These are phyloP conservation scores for Limnanthes douglasii DNA, from an alignment of 345 rosid genomes.

Conservation along the genomic window DNA sequence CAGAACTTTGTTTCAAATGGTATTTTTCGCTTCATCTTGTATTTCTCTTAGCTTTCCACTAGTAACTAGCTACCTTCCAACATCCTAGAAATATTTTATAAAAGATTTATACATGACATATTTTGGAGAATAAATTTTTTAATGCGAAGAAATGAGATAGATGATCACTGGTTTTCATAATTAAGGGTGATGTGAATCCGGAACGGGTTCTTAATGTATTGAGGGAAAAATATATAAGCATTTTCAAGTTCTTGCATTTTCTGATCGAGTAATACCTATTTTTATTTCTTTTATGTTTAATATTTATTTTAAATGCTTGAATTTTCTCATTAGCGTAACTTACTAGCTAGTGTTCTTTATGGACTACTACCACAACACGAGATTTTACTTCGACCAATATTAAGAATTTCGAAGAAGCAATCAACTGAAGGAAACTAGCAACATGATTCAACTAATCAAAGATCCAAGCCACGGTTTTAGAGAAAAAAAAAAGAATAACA, in stretches of 20 bases:
- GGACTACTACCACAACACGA: slow-evolving; percentile 86
- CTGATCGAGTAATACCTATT: slow-evolving; percentile 84
- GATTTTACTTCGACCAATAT: slow-evolving; percentile 69
- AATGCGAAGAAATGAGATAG: too few relatives aligned
- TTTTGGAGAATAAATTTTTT: too few relatives aligned
- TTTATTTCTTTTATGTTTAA: slow-evolving; percentile 87
- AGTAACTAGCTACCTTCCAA: slow-evolving; percentile 91
- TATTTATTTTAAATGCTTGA: slow-evolving; percentile 75
- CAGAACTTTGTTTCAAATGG: slow-evolving; percentile 77
- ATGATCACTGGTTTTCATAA: too few relatives aligned
- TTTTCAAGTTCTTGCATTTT: slow-evolving; percentile 93
- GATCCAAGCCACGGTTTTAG: not conserved
- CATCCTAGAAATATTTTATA: slow-evolving; percentile 34
- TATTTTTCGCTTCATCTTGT: slow-evolving; percentile 93
- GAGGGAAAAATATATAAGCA: slow-evolving; percentile 19
- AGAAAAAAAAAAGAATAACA: not conserved
- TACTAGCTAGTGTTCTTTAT: slow-evolving; percentile 80
- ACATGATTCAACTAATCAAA: slow-evolving; percentile 1
- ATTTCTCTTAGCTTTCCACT: slow-evolving; percentile 96
- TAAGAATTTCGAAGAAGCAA: slow-evolving; percentile 71
- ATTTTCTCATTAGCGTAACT: slow-evolving; percentile 53
- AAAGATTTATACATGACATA: too few relatives aligned
- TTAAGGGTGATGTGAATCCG: too few relatives aligned
- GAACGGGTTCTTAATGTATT: too few relatives aligned
- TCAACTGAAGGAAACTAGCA: slow-evolving; percentile 71